These are phyloP conservation scores for Verticillium klebahnii DNA, from an alignment of 2,329 filamentous ascomycete genomes.

Conservation along the genomic window DNA sequence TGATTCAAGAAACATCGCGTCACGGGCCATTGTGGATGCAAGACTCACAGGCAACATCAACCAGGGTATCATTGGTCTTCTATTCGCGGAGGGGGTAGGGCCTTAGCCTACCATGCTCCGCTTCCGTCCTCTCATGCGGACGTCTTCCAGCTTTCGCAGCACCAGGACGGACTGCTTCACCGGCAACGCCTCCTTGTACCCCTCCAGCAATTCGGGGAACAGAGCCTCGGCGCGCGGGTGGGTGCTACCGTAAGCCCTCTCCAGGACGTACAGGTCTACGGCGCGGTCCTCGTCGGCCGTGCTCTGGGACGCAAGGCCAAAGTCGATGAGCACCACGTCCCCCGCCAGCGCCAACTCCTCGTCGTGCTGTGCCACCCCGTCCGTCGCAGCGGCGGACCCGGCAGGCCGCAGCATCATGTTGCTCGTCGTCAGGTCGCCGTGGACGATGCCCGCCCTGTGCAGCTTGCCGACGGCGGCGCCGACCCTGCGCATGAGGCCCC, in stretches of 20 bases:
- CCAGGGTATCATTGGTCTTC: conserved; percentile 10
- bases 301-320: conserved; percentile 81
- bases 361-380: conserved; percentile 10
- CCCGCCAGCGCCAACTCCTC: conserved; percentile 47
- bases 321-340: conserved; percentile 88
- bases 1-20: background rate
- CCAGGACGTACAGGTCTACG: conserved; percentile 93
- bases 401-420: conserved; percentile 77
- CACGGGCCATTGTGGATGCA: background rate
- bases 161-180: conserved; percentile 66
- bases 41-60: background rate
- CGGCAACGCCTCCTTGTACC: conserved; percentile 64
- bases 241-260: conserved; percentile 90
- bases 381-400: conserved; percentile 10
- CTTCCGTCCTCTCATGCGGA: conserved; percentile 90
- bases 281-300: conserved; percentile 86
- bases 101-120: conserved; percentile 86
- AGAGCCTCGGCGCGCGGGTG: conserved; percentile 80
- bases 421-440: conserved; percentile 95
- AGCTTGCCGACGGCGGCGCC: conserved; percentile 68
- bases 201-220: conserved; percentile 68
- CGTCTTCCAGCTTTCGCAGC: conserved; percentile 81
- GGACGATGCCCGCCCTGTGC: conserved; percentile 81
- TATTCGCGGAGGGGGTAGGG: conserved; percentile 14
- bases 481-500: conserved; percentile 63